Base-by-base conservation (phyloP, 495 filamentous ascomycete species). In the Apodospora peruviana region DNA sequence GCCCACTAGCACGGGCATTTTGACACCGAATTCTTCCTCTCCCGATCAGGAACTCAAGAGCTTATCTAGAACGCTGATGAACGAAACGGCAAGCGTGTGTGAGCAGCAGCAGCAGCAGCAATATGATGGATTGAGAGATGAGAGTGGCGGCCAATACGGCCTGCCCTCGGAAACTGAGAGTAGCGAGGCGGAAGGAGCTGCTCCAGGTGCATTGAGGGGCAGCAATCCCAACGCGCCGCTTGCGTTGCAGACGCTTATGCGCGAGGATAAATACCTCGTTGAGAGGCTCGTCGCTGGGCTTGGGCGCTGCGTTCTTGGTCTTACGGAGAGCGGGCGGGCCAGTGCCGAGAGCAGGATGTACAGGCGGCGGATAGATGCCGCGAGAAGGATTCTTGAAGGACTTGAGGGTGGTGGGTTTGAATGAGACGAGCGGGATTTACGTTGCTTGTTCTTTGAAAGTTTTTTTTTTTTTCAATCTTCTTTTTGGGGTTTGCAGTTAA, bases 281-380 rank as follows among this genome's bases (percentile, higher is more conserved):
- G 86, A 90, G 57, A 71, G 79, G 41, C 68, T 95, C 4, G 83
- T 91, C 9, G 75, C 79, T n/a, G 87, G 82, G 47, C 70, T 95
- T 16, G 81, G 85, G 5, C 78, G 80, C 58, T 79, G 86, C 78
- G 61, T 91, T 67, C 62, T 79, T 40, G 80, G 81, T 20, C 63
- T 95, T 45, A 81, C 87, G 46, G 80, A 82, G 48, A 76, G 71
- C 9, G 73, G 73, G 4, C 73, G 77, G 11, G 80, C 80, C 9
- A 69, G 73, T 24, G 76, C 81, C 42, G 81, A 85, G 44, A 80
- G 77, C 24, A 69, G 81, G 48, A 66, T 82, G 35, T 81, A 83
- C 56, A 68, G 88, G 45, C 67, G 86, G 51, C 73, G 83, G 55
- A 69, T 95, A 43, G 88, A 94, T 55, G 78, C 80, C 39, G 90